phyloP scores from a whole-genome alignment of 352 stramenopile species.

The Peronosclerospora sorghi region DNA sequence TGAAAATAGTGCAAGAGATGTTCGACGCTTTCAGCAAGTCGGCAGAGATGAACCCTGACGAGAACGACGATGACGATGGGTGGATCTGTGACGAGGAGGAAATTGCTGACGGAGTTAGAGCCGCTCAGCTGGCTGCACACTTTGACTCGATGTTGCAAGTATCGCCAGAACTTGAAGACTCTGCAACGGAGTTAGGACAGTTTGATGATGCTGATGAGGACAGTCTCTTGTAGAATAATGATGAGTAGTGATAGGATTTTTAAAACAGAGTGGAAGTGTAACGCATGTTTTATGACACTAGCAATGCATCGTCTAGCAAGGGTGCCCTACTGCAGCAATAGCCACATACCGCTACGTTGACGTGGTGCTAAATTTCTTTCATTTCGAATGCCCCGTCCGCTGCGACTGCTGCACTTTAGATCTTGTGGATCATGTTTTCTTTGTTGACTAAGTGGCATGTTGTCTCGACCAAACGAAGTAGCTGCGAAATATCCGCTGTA shows the following conservation, averaged over 20 bases:
- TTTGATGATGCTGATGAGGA: slow-evolving; percentile 79
- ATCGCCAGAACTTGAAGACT: slow-evolving; percentile 28
- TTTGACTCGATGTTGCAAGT: slow-evolving; percentile 67
- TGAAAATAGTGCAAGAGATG: slow-evolving; percentile 43
- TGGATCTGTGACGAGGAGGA: slow-evolving; percentile 82
- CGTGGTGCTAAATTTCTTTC: slow-evolving; percentile 11
- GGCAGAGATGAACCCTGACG: slow-evolving; percentile 75
- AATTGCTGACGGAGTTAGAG: slow-evolving; percentile 49
- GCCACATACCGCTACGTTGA: slow-evolving; percentile 3
- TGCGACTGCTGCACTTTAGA: slow-evolving; percentile 29
- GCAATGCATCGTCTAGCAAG: background rate
- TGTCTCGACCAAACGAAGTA: slow-evolving; percentile 94
- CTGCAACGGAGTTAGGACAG: slow-evolving; percentile 35
- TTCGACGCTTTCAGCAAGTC: slow-evolving; percentile 73
- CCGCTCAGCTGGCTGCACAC: slow-evolving; percentile 45
- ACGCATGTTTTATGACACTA: background rate
- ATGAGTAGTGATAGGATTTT: slow-evolving; percentile 15
- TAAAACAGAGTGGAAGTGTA: background rate
- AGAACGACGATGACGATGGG: slow-evolving; percentile 42
- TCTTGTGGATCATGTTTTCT: slow-evolving; percentile 96
- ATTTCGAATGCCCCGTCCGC: slow-evolving; percentile 4
- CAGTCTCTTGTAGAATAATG: slow-evolving; percentile 23
- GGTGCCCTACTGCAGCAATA: background rate
- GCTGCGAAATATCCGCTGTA: slow-evolving; percentile 88
- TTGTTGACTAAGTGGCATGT: slow-evolving; percentile 99